Evolutionary conservation across 2,329 filamentous ascomycete species (phyloP), one percentile per base, ranked within the genome.

Genomic region (Epichloe sibirici): DNA sequence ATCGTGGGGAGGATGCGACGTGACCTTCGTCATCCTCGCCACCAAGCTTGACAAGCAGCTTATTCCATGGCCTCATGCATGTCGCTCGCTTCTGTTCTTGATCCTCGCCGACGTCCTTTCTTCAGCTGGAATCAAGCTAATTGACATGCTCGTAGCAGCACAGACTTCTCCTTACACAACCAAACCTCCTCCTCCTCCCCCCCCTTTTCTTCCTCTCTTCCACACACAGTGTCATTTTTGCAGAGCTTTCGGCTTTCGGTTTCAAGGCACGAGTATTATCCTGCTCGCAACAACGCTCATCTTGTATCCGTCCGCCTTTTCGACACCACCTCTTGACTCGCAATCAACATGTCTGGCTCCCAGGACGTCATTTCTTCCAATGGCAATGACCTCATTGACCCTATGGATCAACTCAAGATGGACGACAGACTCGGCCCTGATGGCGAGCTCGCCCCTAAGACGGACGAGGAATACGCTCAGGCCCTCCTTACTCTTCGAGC

Each of bases 401-500:
- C 72, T 55, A 71, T 86, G 68, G 81, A 85, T 60, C 81, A 82
- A 61, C 72, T 88, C 57, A 82, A 83, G 67, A 67, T 88, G 59
- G 76, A 78, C 51, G 84, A 86, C 53, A 76, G 79, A 57, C 73
- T 85, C 51, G 83, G 82, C 47, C 81, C 82, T 48, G 86, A 93
- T 61, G 86, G 87, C 59, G 88, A 91, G 62, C 79, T 81, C 57
- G 79, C 81, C 55, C 91, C 89, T 63, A 93, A 91, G 75, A 95
- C 91, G 54, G 93, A 98, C 62, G 90, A 97, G 68, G 93, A 98
- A 71, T 98, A 98, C 67, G 90, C 89, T 49, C 82, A 90, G 68
- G 83, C 90, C 50, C 88, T 94, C 71, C 78, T 98, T 64, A 98
- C 93, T 56, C 82, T 98, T 58, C 88, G 93, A 68, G 93, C 93